A percentile compares a stretch with the other conserved stretches of the same genome.
Conservation (phyloP, 2,329 filamentous ascomycete species). For the Aspergillus ochraceus region DNA sequence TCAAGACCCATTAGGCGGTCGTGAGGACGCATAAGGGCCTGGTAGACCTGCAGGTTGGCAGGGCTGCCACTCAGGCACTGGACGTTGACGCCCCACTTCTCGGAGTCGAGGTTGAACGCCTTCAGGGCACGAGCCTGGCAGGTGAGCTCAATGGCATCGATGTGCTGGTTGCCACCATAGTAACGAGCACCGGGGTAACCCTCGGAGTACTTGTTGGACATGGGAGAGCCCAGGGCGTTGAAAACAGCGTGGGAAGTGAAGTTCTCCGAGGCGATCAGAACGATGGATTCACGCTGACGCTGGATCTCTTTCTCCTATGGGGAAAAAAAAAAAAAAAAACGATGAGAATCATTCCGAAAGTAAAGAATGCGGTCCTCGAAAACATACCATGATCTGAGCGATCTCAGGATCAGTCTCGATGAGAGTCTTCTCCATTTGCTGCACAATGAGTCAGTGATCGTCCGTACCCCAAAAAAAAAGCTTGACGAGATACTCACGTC, state of each 20-base stretch:
- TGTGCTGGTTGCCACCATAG: conserved; percentile 99
- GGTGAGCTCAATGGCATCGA: conserved; percentile 90
- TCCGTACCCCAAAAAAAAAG: conserved; percentile 10
- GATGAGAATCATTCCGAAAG: background rate
- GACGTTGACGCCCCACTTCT: conserved; percentile 98
- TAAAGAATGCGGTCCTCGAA: background rate
- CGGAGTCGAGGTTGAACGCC: conserved; percentile 81
- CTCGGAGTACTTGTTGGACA: conserved; percentile 99
- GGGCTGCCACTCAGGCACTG: conserved; percentile 91
- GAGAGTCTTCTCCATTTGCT: conserved; percentile 97
- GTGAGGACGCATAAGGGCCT: conserved; percentile 88
- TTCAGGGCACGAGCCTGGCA: conserved; percentile 93
- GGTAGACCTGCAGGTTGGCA: conserved; percentile 97
- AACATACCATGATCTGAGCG: conserved; percentile 87
- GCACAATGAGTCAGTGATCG: conserved; percentile 35
- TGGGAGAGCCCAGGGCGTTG: conserved; percentile 90
- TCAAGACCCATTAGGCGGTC: conserved; percentile 97
- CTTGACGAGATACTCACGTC: conserved; percentile 51
- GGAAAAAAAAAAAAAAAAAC: conserved; percentile 38
- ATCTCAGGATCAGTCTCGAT: conserved; percentile 91
- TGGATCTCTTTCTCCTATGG: conserved; percentile 83
- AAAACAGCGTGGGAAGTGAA: conserved; percentile 98
- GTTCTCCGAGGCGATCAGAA: conserved; percentile 98
- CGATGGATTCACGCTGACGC: conserved; percentile 97
- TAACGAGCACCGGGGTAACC: conserved; percentile 97